These are phyloP conservation scores for Rutstroemia sp. DNA, from an alignment of 2,329 filamentous ascomycete genomes.

Conservation along the genomic window DNA sequence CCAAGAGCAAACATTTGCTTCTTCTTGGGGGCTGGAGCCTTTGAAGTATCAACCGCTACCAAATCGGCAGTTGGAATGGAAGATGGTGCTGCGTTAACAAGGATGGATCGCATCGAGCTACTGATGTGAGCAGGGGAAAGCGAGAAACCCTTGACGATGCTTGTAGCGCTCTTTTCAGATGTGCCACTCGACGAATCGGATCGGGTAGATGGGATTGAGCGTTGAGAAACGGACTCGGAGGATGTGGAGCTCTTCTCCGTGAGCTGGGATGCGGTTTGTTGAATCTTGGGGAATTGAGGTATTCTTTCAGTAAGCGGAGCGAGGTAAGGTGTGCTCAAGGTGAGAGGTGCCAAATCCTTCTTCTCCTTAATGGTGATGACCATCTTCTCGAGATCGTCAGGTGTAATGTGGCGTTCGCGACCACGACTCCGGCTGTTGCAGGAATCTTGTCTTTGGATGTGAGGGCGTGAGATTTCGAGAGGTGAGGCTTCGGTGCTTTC, in stretches of 20 bases:
- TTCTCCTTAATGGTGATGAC: slow-evolving; percentile 86
- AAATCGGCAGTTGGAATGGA: slow-evolving; percentile 46
- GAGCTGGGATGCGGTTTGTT: slow-evolving; percentile 39
- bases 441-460: slow-evolving; percentile 65
- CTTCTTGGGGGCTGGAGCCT: slow-evolving; percentile 59
- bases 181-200: slow-evolving; percentile 30
- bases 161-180: slow-evolving; percentile 38
- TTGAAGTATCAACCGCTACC: slow-evolving; percentile 38
- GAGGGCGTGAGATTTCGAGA: slow-evolving; percentile 51
- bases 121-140: slow-evolving; percentile 73
- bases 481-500: slow-evolving; percentile 41
- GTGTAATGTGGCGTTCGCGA: slow-evolving; percentile 83
- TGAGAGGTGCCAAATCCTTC: slow-evolving; percentile 55
- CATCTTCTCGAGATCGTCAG: slow-evolving; percentile 87
- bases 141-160: slow-evolving; percentile 80
- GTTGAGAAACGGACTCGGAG: slow-evolving; percentile 24
- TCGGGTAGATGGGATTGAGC: slow-evolving; percentile 31
- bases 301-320: slow-evolving; percentile 32
- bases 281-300: slow-evolving; percentile 29
- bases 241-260: slow-evolving; percentile 20
- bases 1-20: slow-evolving; percentile 45
- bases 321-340: slow-evolving; percentile 30
- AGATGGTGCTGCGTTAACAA: slow-evolving; percentile 28
- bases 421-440: slow-evolving; percentile 64
- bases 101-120: slow-evolving; percentile 53